Base-by-base conservation (phyloP, 2,329 filamentous ascomycete species). In the Pseudocercospora vitis region DNA sequence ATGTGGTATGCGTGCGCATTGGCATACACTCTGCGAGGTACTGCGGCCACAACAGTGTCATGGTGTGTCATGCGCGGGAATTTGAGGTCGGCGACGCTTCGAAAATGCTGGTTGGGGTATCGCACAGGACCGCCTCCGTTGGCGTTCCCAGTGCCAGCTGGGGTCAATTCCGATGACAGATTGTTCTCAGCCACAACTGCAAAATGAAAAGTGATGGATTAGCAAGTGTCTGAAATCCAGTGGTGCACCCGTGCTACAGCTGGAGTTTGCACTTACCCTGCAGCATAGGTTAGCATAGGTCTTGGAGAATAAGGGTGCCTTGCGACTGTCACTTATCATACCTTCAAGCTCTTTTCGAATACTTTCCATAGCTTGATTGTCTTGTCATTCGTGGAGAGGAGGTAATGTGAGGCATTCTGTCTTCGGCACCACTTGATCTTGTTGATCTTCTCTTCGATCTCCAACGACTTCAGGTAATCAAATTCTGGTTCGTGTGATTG, bases 381-480 rank as follows among this genome's bases (percentile, higher is more conserved):
- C 81, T 99, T 99, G 80, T 99, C 94, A 72, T 99, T 99, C 66
- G 94, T 99, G 37, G 94, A 97, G 53, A 99, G 84, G 48, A 99
- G 84, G 74, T 96, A 99, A 77, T 99, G 94, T 52, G 94, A 97
- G 58, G 92, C 89, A 80, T 99, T 99, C 76, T 97, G 92, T 75
- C 94, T 87, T 70, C 88, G 86, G 74, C 94, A 99, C 94, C 94
- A 99, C 76, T 97, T 99, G 78, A 99, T 99, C 81, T 99, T 99
- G 82, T 99, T 99, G 82, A 99, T 99, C 79, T 99, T 99, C 76
- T 99, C 94, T 81, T 99, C 94, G 70, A 99, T 99, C 76, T 99
- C 94, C 65, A 99, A 82, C 28, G 94, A 99, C 77, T 99, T 99
- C 63, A 99, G 84, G 73, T 99, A 99, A 75, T 99, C 94, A 74